Evolutionary conservation across 1,139 yeast species (phyloP).

Genomic region (Yamadazyma kanchanaburiensis): DNA sequence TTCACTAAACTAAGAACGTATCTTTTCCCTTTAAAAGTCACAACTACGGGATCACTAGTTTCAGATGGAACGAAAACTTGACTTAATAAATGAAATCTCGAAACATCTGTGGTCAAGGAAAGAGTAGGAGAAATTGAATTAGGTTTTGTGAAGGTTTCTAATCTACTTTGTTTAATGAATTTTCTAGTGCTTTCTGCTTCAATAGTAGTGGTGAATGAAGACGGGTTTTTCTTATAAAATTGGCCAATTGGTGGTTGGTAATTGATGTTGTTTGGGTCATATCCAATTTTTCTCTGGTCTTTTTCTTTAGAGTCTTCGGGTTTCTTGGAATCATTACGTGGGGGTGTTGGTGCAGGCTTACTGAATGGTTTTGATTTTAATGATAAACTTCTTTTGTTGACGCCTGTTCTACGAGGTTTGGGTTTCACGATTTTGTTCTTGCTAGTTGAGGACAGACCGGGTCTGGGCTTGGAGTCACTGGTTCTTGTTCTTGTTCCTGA

Average conservation of each 20-base stretch:
- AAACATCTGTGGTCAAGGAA: constrained; percentile 15
- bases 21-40: constrained; percentile 17
- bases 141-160: not conserved
- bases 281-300: too few species aligned
- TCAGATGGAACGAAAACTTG: constrained; percentile 21
- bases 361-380: too few species aligned
- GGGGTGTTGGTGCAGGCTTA: too few species aligned
- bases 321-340: too few species aligned
- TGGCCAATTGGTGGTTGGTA: constrained; percentile 9
- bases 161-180: constrained; percentile 9
- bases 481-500: too few species aligned
- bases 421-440: too few species aligned
- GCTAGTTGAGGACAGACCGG: too few species aligned
- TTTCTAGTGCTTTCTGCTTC: constrained; percentile 34
- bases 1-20: constrained; percentile 27
- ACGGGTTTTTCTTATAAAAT: constrained; percentile 28
- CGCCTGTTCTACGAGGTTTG: too few species aligned
- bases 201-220: constrained; percentile 27
- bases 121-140: not conserved
- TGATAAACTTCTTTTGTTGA: too few species aligned
- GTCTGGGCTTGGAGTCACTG: too few species aligned
- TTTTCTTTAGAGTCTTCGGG: too few species aligned
- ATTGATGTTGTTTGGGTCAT: too few species aligned
- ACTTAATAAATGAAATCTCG: constrained; percentile 17
- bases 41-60: constrained; percentile 16